These are phyloP conservation scores for Mycosphaerella sp. DNA, from an alignment of 2,329 filamentous ascomycete species.

Conservation along the genomic window DNA sequence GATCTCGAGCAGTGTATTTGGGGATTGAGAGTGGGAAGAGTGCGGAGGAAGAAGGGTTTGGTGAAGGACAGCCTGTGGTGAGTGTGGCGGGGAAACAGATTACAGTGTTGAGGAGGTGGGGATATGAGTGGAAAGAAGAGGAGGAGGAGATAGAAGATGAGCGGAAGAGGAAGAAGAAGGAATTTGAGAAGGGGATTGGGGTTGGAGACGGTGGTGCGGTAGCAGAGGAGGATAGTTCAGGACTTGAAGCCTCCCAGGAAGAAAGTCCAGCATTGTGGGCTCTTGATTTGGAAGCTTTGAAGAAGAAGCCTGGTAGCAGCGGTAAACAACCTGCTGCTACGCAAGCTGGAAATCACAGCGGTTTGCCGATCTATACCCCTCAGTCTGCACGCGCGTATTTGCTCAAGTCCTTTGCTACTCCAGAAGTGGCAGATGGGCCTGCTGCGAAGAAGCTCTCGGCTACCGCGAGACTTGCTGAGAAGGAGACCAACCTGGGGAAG, in stretches of 20 bases:
- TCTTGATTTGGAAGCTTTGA: constrained; percentile 50
- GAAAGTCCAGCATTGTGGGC: constrained; percentile 51
- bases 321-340: constrained; percentile 20
- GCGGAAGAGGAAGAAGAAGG: background rate
- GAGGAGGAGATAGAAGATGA: no score
- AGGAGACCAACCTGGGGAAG: constrained; percentile 61
- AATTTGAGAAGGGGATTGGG: constrained; percentile 27
- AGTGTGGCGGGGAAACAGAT: constrained; percentile 68
- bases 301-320: constrained; percentile 36
- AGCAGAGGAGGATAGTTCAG: constrained; percentile 4
- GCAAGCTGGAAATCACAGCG: constrained; percentile 31
- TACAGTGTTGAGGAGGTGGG: constrained; percentile 68
- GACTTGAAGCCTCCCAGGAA: constrained; percentile 15
- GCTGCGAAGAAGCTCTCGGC: constrained; percentile 49
- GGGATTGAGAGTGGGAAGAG: constrained; percentile 61
- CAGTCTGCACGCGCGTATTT: constrained; percentile 59
- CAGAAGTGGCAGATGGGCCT: constrained; percentile 30
- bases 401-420: constrained; percentile 52
- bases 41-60: constrained; percentile 65
- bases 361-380: constrained; percentile 67
- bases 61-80: constrained; percentile 66
- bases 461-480: constrained; percentile 52
- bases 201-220: constrained; percentile 10
- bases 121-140: constrained; percentile 55
- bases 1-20: constrained; percentile 66